phyloP scores from a whole-genome alignment of 306 rosid genomes.

The Rosa chinensis region DNA sequence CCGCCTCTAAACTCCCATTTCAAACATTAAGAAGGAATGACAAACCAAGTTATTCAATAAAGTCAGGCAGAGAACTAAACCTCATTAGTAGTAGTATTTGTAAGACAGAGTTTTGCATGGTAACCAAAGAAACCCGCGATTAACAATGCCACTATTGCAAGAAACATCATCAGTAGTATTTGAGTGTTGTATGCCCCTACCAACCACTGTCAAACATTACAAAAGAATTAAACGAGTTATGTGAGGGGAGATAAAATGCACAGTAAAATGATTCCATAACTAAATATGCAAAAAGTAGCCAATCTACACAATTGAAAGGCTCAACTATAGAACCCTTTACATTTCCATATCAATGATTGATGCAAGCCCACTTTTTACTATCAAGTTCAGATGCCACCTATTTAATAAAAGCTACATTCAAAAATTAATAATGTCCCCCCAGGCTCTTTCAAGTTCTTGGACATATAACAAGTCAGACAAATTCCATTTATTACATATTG shows the following conservation, averaged over 20 bases:
- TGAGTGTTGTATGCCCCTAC: conserved; percentile 84
- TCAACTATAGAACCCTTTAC: neutral
- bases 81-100: conserved; percentile 94
- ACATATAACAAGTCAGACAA: neutral
- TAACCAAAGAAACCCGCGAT: conserved; percentile 82
- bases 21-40: conserved; percentile 6
- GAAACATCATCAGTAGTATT: conserved; percentile 79
- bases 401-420: neutral
- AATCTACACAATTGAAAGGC: neutral
- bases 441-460: neutral
- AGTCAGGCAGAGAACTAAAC: conserved; percentile 38
- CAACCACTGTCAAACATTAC: conserved; percentile 63
- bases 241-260: neutral
- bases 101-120: conserved; percentile 87
- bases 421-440: neutral
- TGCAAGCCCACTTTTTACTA: neutral
- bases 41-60: conserved; percentile 17
- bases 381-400: neutral
- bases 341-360: neutral
- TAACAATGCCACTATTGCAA: conserved; percentile 67
- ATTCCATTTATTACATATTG: neutral
- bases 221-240: conserved; percentile 19
- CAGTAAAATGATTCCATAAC: neutral
- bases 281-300: neutral
- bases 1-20: neutral